phyloP scores from a whole-genome alignment of 2,329 filamentous ascomycete species.

The Neoascochyta sp. region DNA sequence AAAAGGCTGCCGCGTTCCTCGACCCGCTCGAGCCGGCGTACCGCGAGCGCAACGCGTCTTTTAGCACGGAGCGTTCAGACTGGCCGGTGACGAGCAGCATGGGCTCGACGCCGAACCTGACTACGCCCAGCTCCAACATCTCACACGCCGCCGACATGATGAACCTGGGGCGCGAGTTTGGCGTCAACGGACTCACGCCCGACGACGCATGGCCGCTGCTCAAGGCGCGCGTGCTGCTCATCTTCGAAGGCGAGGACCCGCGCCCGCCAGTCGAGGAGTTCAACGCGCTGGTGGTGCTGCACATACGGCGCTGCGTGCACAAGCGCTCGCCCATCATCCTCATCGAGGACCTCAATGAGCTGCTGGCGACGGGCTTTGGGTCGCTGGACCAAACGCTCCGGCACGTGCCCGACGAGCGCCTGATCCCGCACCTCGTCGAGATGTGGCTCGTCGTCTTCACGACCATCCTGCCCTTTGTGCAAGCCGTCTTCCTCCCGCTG shows the following conservation, averaged over 20 bases:
- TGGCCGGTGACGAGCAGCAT: slow-evolving; percentile 31
- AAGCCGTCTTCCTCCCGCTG: slow-evolving; percentile 88
- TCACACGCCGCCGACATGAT: slow-evolving; percentile 41
- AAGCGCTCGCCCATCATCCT: slow-evolving; percentile 67
- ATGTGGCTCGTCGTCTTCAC: slow-evolving; percentile 94
- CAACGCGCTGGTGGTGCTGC: slow-evolving; percentile 73
- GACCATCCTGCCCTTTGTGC: slow-evolving; percentile 84
- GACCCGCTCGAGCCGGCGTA: slow-evolving; percentile 31
- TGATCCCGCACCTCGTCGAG: slow-evolving; percentile 88
- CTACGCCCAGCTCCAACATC: slow-evolving; percentile 26
- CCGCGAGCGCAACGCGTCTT: slow-evolving; percentile 37
- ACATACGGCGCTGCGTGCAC: slow-evolving; percentile 74
- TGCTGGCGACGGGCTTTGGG: slow-evolving; percentile 76
- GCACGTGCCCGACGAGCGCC: slow-evolving; percentile 73
- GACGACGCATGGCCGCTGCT: slow-evolving; percentile 83
- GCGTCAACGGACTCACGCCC: slow-evolving; percentile 47
- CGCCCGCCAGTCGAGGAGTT: slow-evolving; percentile 79
- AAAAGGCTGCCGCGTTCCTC: slow-evolving; percentile 44
- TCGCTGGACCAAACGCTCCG: slow-evolving; percentile 81
- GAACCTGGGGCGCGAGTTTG: slow-evolving; percentile 46
- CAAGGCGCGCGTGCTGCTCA: slow-evolving; percentile 69
- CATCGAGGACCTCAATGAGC: slow-evolving; percentile 71
- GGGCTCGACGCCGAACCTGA: slow-evolving; percentile 19
- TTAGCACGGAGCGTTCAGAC: slow-evolving; percentile 38
- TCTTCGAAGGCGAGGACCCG: slow-evolving; percentile 79